phyloP scores from a whole-genome alignment of 2,329 filamentous ascomycete species.

The Nemania sp. region DNA sequence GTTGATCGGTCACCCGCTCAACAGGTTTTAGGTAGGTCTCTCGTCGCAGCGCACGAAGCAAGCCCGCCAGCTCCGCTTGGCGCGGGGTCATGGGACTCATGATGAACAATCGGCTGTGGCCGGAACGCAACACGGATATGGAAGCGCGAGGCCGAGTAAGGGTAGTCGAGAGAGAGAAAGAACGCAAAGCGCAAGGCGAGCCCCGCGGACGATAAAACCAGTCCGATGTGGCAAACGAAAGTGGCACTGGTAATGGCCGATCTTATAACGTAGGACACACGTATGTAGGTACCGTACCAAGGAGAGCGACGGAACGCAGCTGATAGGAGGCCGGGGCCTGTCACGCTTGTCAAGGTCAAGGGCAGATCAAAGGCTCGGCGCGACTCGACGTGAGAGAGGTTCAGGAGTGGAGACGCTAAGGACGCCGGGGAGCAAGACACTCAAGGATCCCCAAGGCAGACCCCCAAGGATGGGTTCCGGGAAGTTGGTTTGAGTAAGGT shows the following conservation, averaged over 20 bases:
- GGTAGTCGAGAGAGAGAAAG: constrained; percentile 22
- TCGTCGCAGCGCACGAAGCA: constrained; percentile 46
- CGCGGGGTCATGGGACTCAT: constrained; percentile 45
- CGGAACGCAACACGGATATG: constrained; percentile 27
- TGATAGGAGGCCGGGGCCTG: constrained; percentile 9
- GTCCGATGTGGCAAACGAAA: constrained; percentile 28
- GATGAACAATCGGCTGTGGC: constrained; percentile 31
- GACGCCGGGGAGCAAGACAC: constrained; percentile 1
- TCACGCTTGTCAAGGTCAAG: constrained; percentile 11
- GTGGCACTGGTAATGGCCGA: constrained; percentile 9
- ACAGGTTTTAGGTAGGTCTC: constrained; percentile 51
- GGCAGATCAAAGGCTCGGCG: too few species aligned
- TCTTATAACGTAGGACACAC: constrained; percentile 2
- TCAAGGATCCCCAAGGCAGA: constrained; percentile 7
- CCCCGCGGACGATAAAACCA: constrained; percentile 28
- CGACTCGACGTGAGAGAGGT: not conserved
- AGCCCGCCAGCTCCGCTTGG: constrained; percentile 44
- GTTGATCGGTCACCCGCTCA: constrained; percentile 52
- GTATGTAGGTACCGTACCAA: not conserved
- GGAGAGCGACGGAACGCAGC: not conserved
- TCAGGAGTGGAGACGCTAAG: constrained; percentile 37
- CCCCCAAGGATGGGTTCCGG: constrained; percentile 30
- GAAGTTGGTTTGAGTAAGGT: constrained; percentile 34
- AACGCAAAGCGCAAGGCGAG: constrained; percentile 20
- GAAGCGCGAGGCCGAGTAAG: constrained; percentile 22